Base-by-base conservation (phyloP, 2,329 filamentous ascomycete genomes). In the Colletotrichum sp. region DNA sequence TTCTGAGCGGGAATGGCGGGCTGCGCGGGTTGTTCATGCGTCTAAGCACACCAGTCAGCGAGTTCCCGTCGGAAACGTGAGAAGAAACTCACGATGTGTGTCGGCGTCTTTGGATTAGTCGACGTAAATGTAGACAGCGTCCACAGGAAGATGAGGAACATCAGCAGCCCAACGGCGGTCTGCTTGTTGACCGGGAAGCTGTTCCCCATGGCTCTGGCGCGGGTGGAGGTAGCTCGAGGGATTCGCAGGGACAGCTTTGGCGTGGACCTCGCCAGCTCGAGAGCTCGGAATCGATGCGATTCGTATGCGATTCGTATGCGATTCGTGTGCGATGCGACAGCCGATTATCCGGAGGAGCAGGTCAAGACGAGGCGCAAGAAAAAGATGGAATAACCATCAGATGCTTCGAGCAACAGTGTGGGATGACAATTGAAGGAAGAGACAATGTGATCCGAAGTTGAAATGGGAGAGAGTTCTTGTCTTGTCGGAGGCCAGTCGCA, bases 121-220 rank as follows among this genome's bases (percentile, higher is more conserved):
- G 52, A 55, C 8, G 55, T 39, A 13, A 77, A 72, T 18, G 36
- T 68, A 24, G 66, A 73, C n/a, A 77, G 60, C 14, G 59, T 73
- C 75, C 75, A 77, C 10, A 77, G 14, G 12, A 75, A 69, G 48
- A 76, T 48, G 24, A 77, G 36, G 9, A 77, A 60, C 63, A 70
- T 32, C 12, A 70, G 14, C 5, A 71, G 26, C n/a, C 68, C 68
- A 2, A 67, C 18, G 9, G 48, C 18, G n/a, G 73, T 73, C 69
- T 77, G 75, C 32, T 52, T 71, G 52, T 72, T 77, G 21, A 76
- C 52, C 5, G 59, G 48, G 4, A 72, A 39, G 13, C 30, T 39
- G 21, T 67, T 65, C 7, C 10, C 24, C 74, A 76, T 76, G 16
- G 64, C n/a, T 36, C 28, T 12, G 57, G 32, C 3, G 30, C 21